These are phyloP conservation scores for Amanita phalloides DNA, from an alignment of 768 basidiomycete genomes.

Conservation along the genomic window DNA sequence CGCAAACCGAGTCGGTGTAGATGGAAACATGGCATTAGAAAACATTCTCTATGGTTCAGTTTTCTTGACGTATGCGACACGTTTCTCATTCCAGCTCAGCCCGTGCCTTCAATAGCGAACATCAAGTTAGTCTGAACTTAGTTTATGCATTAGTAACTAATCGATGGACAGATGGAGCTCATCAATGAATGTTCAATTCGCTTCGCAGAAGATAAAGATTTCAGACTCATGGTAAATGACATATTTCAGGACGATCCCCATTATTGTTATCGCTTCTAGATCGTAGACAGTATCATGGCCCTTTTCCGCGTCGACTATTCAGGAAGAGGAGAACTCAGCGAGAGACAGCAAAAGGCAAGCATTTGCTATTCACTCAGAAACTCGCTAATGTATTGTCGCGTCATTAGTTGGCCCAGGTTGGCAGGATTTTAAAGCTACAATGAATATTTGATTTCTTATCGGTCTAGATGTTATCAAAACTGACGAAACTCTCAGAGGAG, in stretches of 20 bases:
- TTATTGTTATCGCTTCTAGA: constrained; percentile 32
- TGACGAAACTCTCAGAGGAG: constrained; percentile 88
- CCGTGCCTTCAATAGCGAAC: constrained; percentile 86
- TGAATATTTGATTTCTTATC: neutral
- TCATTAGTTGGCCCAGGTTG: constrained; percentile 71
- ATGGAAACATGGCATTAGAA: constrained; percentile 75
- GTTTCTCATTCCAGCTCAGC: constrained; percentile 31
- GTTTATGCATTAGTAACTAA: constrained; percentile 2
- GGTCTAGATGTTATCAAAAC: constrained; percentile 75
- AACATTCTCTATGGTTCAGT: constrained; percentile 79
- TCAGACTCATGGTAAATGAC: constrained; percentile 45
- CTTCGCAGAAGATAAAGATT: constrained; percentile 86
- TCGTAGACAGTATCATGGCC: constrained; percentile 96
- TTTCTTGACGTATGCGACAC: neutral
- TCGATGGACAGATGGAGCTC: constrained; percentile 61
- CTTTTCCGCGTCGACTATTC: constrained; percentile 91
- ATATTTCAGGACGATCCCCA: neutral
- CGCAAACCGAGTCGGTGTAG: constrained; percentile 91
- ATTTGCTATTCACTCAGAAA: neutral
- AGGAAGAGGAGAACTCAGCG: constrained; percentile 88
- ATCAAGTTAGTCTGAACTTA: constrained; percentile 46
- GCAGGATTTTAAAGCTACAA: neutral
- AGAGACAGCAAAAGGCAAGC: constrained; percentile 80
- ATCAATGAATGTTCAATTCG: constrained; percentile 84
- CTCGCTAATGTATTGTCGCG: neutral